Base-by-base conservation (phyloP, 2,329 filamentous ascomycete genomes). In the Fusarium hainanense region DNA sequence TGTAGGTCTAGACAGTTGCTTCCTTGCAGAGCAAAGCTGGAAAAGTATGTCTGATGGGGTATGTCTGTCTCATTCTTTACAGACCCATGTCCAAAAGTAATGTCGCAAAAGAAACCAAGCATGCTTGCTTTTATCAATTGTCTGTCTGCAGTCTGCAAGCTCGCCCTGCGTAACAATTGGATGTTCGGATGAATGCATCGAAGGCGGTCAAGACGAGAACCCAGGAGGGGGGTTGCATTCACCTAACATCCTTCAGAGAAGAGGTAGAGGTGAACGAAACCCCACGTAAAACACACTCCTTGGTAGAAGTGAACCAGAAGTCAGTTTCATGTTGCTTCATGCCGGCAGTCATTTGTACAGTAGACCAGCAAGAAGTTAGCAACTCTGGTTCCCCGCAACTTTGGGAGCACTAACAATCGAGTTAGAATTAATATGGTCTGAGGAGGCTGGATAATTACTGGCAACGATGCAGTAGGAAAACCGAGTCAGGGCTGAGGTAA, bases 21-120 rank as follows among this genome's bases (percentile, higher is more conserved):
- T 73, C 72, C 72, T 73, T 74, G 72, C 72, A 74, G 63, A 66
- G 69, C 69, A 74, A 55, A 62, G 62, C 44, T 67, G 52, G 63
- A 61, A 63, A 63, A 61, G 54, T 63, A 58, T 51, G 43, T 44
- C 62, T 68, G 58, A 59, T 69, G 61, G 60, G 57, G 61, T 49
- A 37, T 41, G 58, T 74, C 61, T 59, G 68, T 74, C 65, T 68
- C 58, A 66, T 64, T 63, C 25, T 56, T 48, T 64, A 66, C 59
- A 66, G 73, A 62, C 71, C 69, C 63, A 69, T 73, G 61, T 50
- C 40, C 55, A 71, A 64, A 64, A 65, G 68, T 60, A 66, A 74
- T 72, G 66, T 73, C 69, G 63, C 71, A 75, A 66, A 63, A 59
- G 70, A 70, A 69, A 64, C 42, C 70, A 63, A 54, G 40, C 67